Evolutionary conservation across 2,329 filamentous ascomycete species (phyloP), one percentile per base, ranked within the genome.

Genomic region (Ceratocystis papillata): DNA sequence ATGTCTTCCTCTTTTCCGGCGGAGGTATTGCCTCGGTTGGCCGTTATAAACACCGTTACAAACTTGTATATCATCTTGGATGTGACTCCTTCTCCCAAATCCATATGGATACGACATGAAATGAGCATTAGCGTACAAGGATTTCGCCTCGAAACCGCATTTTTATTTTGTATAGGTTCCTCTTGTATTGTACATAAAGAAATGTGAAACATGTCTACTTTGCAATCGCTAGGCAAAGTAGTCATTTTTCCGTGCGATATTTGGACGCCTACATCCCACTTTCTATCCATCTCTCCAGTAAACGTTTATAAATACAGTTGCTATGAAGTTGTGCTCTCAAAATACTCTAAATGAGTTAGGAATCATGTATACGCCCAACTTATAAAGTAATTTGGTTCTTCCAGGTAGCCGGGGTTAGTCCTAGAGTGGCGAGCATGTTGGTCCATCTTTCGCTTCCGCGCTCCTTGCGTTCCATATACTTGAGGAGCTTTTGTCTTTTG

Each of bases 391-490:
- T 96, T 79, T 97, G 90, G 62, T 86, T 87, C 80, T 90, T 89
- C 87, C 90, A 97, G 63, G 89, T 91, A 48, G 89, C 90, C 62
- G 92, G 89, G 15, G 87, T 90, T 76, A 99, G 76, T 15, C 95
- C 94, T 69, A 99, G 79, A 68, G 84, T 93, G 76, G 88, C 80
- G 70, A 96, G 81, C 79, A 96, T 79, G 76, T 96, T 83, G 75
- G 88, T 86, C 90, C 92, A 99, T 74, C 95, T 82, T 66, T 89
- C 87, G 64, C 94, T 92, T 67, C 94, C 94, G 69, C 91, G 84
- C 77, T 99, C 95, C 79, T 92, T 96, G 71, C 80, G 83, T 77
- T 91, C 83, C 79, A 99, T 80, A 76, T 99, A 99, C 71, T 82
- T 83, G 73, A 99, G 76, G 70, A 96, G 77, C 79, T 90, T 96